Conservation (phyloP, 2,329 filamentous ascomycete species). For the Stagonosporopsis rhizophila region DNA sequence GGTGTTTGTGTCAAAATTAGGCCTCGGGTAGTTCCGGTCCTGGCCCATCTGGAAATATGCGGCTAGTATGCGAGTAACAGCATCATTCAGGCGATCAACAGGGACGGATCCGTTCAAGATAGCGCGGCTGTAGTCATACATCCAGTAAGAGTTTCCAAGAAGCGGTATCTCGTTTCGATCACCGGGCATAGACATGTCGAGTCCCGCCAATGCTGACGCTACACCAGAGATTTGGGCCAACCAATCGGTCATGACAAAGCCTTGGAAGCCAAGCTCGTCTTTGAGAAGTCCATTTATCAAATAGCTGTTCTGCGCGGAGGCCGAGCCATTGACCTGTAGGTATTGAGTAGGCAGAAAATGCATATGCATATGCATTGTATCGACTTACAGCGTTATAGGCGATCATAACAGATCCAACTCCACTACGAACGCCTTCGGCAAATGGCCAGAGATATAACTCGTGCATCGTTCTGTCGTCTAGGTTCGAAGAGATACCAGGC, state of each 20-base stretch:
- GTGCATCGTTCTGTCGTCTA: constrained; percentile 77
- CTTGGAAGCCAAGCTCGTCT: constrained; percentile 86
- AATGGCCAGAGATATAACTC: constrained; percentile 90
- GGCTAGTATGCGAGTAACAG: constrained; percentile 84
- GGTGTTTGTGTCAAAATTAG: constrained; percentile 49
- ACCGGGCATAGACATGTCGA: constrained; percentile 82
- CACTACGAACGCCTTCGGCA: constrained; percentile 76
- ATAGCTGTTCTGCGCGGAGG: constrained; percentile 77
- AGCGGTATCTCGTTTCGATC: constrained; percentile 64
- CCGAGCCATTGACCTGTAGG: constrained; percentile 54
- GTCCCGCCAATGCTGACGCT: constrained; percentile 76
- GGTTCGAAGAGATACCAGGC: constrained; percentile 61
- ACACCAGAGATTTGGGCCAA: constrained; percentile 84
- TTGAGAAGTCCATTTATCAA: constrained; percentile 84
- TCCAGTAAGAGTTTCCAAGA: constrained; percentile 66
- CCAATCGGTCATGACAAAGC: constrained; percentile 91
- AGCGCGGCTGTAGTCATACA: constrained; percentile 74
- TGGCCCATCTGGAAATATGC: constrained; percentile 74
- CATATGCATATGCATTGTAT: not conserved
- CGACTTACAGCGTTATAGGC: constrained; percentile 64
- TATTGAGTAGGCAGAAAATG: constrained; percentile 12
- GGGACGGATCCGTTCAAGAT: constrained; percentile 85
- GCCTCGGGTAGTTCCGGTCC: constrained; percentile 53
- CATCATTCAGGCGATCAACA: constrained; percentile 82
- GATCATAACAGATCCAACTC: constrained; percentile 84